Evolutionary conservation across 495 filamentous ascomycete species (phyloP), one percentile per base, ranked within the genome.

Genomic region (Hyaloscypha bicolor): DNA sequence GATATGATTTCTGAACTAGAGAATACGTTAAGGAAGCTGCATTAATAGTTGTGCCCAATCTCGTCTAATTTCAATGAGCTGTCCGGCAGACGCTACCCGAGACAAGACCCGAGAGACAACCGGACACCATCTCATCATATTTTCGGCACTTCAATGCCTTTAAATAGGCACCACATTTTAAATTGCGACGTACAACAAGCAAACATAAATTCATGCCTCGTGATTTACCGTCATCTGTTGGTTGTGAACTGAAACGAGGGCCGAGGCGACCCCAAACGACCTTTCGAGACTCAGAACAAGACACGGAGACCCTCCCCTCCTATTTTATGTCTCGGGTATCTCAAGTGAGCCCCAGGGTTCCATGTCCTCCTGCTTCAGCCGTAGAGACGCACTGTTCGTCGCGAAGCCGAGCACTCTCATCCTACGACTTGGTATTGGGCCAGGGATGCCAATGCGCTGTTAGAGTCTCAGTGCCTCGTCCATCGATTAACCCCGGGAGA

Each of bases 311-410:
- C 16, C 42, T 14, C 9, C 16, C 42, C 9, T 37, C 35, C 12
- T 8, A 19, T 4, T 48, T 48, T 12, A 48, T 6, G 42, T 48
- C 42, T 48, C 42, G 42, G 16, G 16, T 14, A 48, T 48, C 42
- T 48, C 42, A 19, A 48, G 42, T 48, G 11, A 16, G 42, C 4
- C 4, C 42, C 42, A 48, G 42, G 16, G n/a, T 21, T 58, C 51
- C 62, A n/a, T 60, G 56, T 37, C 56, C 22, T 37, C 56, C 22
- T 37, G 56, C 56, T 60, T 60, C 56, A 32, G 31, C 56, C 22
- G n/a, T 35, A 45, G 48, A 62, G 22, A 48, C 60, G 33, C 31
- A 45, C 21, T 48, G n/a, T 42, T 51, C 14, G 35, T 9, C 6
- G 14, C 21, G 11, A 48, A 19, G 12, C 30, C n/a, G 21, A 62